Conservation (phyloP, 306 rosid genomes). For the Lathyrus tuberosus region DNA sequence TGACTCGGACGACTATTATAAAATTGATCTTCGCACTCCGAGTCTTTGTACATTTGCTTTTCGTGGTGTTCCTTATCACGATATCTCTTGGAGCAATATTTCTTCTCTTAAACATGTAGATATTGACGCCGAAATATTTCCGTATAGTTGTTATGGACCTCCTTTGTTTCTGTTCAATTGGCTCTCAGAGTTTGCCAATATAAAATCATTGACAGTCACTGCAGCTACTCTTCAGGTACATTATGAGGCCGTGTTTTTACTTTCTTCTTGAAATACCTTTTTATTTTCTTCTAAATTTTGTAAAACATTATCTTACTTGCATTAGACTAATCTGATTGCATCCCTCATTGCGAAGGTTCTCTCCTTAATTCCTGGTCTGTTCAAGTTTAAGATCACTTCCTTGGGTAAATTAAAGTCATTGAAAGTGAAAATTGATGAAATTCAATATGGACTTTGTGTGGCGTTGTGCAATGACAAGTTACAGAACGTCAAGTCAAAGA, state of each 20-base stretch:
- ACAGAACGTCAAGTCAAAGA: not conserved
- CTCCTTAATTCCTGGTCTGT: not conserved
- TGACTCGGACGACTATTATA: not conserved
- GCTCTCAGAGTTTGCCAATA: not conserved
- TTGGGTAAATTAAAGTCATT: not conserved
- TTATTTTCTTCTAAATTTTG: not conserved
- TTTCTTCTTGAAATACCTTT: not conserved
- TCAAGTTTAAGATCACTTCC: not conserved
- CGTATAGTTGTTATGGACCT: not conserved
- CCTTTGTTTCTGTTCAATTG: not conserved
- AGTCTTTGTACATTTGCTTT: constrained; percentile 10
- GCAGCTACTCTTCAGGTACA: not conserved
- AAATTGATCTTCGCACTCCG: not conserved
- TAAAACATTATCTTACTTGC: not conserved
- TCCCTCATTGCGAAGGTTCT: not conserved
- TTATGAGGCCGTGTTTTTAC: not conserved
- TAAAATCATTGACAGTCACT: not conserved
- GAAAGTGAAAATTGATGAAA: constrained; percentile 7
- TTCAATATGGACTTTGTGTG: not conserved
- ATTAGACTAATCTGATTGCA: not conserved
- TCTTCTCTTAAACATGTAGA: constrained; percentile 27
- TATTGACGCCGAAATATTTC: not conserved
- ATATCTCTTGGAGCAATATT: not conserved
- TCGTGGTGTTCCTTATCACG: not conserved
- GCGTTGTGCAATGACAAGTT: not conserved